Evolutionary conservation across 139 green algal species (phyloP).

Genomic region (Dunaliella primolecta): DNA sequence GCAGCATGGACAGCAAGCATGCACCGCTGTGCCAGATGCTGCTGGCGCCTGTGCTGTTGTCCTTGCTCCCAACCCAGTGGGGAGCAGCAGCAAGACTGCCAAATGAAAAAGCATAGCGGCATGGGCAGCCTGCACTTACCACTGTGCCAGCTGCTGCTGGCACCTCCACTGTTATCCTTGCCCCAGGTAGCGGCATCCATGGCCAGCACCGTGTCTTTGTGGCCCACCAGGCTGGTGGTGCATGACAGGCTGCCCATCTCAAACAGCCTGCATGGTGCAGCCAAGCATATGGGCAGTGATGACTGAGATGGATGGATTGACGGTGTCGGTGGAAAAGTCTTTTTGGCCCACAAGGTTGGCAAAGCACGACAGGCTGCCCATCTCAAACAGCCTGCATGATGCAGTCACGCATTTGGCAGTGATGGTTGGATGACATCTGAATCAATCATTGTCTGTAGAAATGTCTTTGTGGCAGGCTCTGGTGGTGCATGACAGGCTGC

Average conservation of each 20-base stretch:
- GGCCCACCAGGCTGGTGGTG: conserved; percentile 50
- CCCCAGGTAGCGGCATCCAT: conserved; percentile 30
- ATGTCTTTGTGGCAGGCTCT: conserved; percentile 55
- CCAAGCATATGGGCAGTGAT: neutral
- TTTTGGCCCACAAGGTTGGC: conserved; percentile 58
- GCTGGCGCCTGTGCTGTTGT: no score
- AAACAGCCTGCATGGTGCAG: conserved; percentile 61
- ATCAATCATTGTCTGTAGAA: no score
- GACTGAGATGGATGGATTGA: neutral
- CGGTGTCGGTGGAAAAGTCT: conserved; percentile 3
- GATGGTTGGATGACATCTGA: neutral
- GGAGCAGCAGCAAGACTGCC: no score
- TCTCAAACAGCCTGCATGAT: conserved; percentile 68
- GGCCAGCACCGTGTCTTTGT: conserved; percentile 56
- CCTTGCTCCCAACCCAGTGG: no score
- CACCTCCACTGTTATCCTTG: conserved; percentile 18
- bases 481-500: conserved; percentile 48
- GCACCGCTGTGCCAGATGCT: no score
- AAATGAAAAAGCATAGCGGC: no score
- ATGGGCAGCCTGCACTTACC: neutral
- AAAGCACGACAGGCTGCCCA: conserved; percentile 47
- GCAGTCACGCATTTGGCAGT: neutral
- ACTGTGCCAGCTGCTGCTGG: conserved; percentile 5
- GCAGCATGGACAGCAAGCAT: no score
- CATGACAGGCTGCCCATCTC: conserved; percentile 54